Conservation (phyloP, 768 basidiomycete genomes). For the Wakefieldia striispora region DNA sequence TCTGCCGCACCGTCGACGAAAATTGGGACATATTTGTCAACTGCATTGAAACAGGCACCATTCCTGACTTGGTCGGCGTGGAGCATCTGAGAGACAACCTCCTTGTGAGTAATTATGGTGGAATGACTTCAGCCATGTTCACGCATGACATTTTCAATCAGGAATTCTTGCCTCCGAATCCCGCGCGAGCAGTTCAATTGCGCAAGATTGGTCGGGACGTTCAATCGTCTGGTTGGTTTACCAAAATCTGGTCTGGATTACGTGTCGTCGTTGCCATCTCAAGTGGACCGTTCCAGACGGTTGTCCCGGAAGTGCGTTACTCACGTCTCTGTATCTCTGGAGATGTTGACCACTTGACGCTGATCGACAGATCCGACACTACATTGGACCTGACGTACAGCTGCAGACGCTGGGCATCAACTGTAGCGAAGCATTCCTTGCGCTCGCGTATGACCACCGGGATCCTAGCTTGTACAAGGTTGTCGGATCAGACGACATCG, state of each 20-base stretch:
- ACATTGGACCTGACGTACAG: constrained; percentile 20
- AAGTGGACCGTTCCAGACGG: constrained; percentile 22
- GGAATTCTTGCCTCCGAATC: constrained; percentile 16
- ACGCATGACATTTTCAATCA: not conserved
- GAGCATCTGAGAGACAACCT: constrained; percentile 15
- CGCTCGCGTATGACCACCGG: constrained; percentile 21
- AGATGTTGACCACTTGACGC: not conserved
- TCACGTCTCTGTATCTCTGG: not conserved
- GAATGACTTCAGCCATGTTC: not conserved
- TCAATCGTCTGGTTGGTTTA: constrained; percentile 17
- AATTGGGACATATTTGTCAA: constrained; percentile 21
- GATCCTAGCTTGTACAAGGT: constrained; percentile 23
- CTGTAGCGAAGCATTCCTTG: constrained; percentile 23
- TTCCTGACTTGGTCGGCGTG: constrained; percentile 14
- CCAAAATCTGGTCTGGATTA: constrained; percentile 19
- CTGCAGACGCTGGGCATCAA: constrained; percentile 20
- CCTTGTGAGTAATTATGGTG: not conserved
- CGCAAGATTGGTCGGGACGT: constrained; percentile 6
- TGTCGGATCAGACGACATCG: constrained; percentile 24
- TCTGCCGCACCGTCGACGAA: constrained; percentile 19
- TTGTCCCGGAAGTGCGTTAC: constrained; percentile 18
- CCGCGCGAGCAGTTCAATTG: constrained; percentile 16
- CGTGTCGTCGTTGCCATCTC: constrained; percentile 17
- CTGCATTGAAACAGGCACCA: constrained; percentile 13
- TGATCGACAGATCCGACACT: constrained; percentile 11